phyloP scores from a whole-genome alignment of 164 flowering plant species.

The Umbellularia californica region DNA sequence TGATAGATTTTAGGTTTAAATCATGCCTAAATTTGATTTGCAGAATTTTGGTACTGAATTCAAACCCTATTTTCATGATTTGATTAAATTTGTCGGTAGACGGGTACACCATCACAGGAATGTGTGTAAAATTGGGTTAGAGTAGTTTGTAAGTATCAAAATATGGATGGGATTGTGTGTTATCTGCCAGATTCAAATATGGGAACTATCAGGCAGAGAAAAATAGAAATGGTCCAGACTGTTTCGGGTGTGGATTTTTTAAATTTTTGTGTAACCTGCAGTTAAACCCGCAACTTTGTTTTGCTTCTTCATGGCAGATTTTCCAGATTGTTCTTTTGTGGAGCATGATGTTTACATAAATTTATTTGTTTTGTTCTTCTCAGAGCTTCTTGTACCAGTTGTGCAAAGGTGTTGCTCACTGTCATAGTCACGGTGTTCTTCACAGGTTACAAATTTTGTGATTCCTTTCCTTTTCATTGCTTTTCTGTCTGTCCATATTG shows the following conservation, averaged over 20 bases:
- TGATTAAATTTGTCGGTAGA: not conserved
- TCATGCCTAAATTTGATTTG: not conserved
- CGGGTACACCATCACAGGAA: no score
- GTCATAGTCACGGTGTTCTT: slow-evolving; percentile 88
- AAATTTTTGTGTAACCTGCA: not conserved
- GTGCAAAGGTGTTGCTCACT: slow-evolving; percentile 91
- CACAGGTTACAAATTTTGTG: slow-evolving; percentile 35
- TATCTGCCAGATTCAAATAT: no score
- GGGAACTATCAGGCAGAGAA: not conserved
- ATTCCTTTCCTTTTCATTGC: not conserved
- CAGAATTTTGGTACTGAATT: not conserved
- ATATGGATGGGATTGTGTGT: no score
- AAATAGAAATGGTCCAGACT: not conserved
- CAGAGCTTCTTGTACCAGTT: slow-evolving; percentile 85
- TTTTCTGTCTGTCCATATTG: not conserved
- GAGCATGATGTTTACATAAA: not conserved
- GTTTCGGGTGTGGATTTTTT: not conserved
- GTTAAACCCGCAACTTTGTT: not conserved
- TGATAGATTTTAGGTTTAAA: not conserved
- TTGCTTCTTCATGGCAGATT: not conserved
- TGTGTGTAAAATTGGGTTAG: not conserved
- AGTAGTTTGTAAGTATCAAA: no score
- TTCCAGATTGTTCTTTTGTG: not conserved
- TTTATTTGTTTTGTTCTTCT: not conserved
- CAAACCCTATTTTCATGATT: not conserved